Percentiles rank a stretch among this genome's conserved stretches.
These are phyloP conservation scores for Boletus rufocinnamomeus DNA, from an alignment of 768 basidiomycete genomes.

Conservation along the genomic window DNA sequence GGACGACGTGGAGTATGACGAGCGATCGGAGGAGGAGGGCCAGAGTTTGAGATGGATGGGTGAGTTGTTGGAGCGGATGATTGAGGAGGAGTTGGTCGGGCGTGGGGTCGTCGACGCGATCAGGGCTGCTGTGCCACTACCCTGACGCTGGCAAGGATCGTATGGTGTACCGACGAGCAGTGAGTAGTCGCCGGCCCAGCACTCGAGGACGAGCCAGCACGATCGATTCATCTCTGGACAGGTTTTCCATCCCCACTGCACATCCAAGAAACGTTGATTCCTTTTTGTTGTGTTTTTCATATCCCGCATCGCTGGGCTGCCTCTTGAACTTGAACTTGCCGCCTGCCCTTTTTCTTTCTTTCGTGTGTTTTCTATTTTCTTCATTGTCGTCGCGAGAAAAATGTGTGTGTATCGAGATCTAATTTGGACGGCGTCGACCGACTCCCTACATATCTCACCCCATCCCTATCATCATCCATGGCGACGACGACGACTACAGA, in stretches of 20 bases:
- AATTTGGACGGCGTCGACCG: background rate
- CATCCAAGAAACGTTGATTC: too few relatives aligned
- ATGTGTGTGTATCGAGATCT: background rate
- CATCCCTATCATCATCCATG: background rate
- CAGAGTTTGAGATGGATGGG: conserved; percentile 22
- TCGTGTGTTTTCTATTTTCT: too few relatives aligned
- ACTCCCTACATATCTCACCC: background rate
- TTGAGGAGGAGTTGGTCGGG: conserved; percentile 14
- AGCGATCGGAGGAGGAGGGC: conserved; percentile 2
- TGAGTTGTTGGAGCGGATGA: conserved; percentile 21
- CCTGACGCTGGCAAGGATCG: background rate
- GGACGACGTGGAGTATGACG: conserved; percentile 27
- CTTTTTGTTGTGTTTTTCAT: too few relatives aligned
- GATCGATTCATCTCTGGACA: conserved; percentile 2
- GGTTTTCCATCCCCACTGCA: background rate
- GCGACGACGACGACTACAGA: background rate
- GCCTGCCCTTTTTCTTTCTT: too few relatives aligned
- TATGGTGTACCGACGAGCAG: background rate
- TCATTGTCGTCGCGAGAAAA: too few relatives aligned
- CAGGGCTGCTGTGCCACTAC: conserved; percentile 14
- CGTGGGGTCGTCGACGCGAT: conserved; percentile 12
- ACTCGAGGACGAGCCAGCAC: background rate
- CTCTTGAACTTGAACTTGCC: too few relatives aligned
- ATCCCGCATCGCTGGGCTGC: too few relatives aligned
- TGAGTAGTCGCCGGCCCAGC: conserved; percentile 8